Evolutionary conservation across 2,329 filamentous ascomycete genomes (phyloP).

Genomic region (Aspergillus quadricinctus): DNA sequence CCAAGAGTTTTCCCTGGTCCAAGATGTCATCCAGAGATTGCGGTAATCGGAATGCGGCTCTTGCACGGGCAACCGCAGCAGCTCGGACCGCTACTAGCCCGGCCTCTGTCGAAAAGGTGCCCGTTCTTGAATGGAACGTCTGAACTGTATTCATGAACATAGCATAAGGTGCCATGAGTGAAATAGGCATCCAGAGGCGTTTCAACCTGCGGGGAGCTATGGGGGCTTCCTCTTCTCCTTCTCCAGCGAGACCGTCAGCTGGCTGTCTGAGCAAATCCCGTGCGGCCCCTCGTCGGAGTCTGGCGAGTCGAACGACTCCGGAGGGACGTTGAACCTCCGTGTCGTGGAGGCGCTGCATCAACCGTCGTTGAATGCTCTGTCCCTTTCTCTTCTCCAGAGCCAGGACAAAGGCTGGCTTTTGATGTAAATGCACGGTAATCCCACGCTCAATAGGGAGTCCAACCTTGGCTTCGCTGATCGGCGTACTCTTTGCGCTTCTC

Average conservation of each 20-base stretch:
- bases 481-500: constrained; percentile 6
- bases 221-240: neutral
- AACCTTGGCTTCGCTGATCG: constrained; percentile 7
- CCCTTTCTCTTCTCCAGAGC: constrained; percentile 25
- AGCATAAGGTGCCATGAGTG: constrained; percentile 23
- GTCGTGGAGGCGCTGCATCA: constrained; percentile 20
- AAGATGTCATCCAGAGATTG: constrained; percentile 31
- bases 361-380: constrained; percentile 20
- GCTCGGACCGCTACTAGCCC: constrained; percentile 14
- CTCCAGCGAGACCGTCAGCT: neutral
- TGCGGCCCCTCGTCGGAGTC: constrained; percentile 18
- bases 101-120: constrained; percentile 46
- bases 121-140: constrained; percentile 35
- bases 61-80: neutral
- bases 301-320: constrained; percentile 27
- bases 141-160: constrained; percentile 39
- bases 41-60: constrained; percentile 12
- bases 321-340: constrained; percentile 6
- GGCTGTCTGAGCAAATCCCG: constrained; percentile 4
- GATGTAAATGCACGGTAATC: constrained; percentile 34
- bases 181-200: constrained; percentile 20
- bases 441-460: constrained; percentile 29
- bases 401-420: constrained; percentile 30
- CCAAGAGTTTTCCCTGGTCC: constrained; percentile 20
- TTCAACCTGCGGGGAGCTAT: constrained; percentile 14